Conservation (phyloP, 2,329 filamentous ascomycete genomes). For the Grosmannia huntii region DNA sequence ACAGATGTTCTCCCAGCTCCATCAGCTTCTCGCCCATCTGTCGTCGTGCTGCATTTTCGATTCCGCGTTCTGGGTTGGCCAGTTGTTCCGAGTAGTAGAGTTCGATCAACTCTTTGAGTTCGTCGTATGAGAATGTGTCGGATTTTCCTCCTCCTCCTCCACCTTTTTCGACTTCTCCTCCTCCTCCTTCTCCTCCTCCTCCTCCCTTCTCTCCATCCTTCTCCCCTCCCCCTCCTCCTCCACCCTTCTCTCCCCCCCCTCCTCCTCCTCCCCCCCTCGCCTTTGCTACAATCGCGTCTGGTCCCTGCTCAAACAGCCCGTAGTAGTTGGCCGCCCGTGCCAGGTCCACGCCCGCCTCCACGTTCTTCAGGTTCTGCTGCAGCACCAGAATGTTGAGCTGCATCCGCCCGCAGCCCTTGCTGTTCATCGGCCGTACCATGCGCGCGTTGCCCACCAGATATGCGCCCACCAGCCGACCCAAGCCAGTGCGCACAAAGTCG, state of each 20-base stretch:
- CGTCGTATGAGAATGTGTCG: conserved; percentile 48
- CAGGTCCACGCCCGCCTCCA: conserved; percentile 59
- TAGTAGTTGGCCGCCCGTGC: conserved; percentile 55
- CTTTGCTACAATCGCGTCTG: conserved; percentile 50
- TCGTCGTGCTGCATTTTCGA: conserved; percentile 53
- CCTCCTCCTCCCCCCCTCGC: conserved; percentile 35
- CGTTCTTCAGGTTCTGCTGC: conserved; percentile 92
- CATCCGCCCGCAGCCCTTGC: conserved; percentile 71
- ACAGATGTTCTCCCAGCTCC: conserved; percentile 60
- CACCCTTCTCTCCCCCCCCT: conserved; percentile 12
- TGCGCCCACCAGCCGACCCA: conserved; percentile 65
- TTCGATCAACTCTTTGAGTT: conserved; percentile 53
- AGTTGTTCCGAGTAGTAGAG: conserved; percentile 56
- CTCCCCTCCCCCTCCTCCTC: conserved; percentile 16
- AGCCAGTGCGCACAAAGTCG: conserved; percentile 61
- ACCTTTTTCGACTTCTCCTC: conserved; percentile 36
- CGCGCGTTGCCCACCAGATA: conserved; percentile 62
- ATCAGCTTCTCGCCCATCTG: conserved; percentile 58
- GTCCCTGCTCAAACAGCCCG: conserved; percentile 51
- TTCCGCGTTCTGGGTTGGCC: conserved; percentile 53
- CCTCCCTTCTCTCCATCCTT: conserved; percentile 31
- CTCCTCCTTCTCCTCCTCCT: conserved; percentile 21
- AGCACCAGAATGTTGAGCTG: conserved; percentile 88
- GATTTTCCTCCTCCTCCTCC: conserved; percentile 19
- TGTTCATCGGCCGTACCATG: conserved; percentile 71